Percentiles rank a stretch among this genome's conserved stretches.
Conservation (phyloP, 2,329 filamentous ascomycete genomes). For the Sclerotinia glacialis region DNA sequence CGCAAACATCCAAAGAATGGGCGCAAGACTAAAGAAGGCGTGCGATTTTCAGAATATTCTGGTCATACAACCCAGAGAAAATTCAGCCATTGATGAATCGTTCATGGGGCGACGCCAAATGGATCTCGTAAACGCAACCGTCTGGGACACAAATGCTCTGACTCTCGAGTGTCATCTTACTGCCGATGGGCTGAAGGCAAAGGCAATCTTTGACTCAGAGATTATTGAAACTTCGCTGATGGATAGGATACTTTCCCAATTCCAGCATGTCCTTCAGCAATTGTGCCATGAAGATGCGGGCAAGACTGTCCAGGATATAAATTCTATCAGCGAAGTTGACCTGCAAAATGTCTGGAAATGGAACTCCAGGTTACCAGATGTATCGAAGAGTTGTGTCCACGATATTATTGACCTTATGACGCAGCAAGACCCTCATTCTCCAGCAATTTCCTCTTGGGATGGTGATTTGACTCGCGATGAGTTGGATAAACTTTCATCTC, state of each 20-base stretch:
- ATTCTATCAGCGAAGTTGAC: constrained; percentile 20
- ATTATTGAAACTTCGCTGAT: background rate
- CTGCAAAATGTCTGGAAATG: constrained; percentile 20
- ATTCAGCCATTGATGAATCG: background rate
- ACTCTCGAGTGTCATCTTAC: constrained; percentile 11
- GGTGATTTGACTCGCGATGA: constrained; percentile 11
- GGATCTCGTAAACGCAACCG: background rate
- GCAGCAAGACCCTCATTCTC: constrained; percentile 22
- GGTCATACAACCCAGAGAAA: constrained; percentile 27
- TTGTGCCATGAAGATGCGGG: background rate
- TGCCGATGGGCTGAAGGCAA: background rate
- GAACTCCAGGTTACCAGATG: constrained; percentile 25
- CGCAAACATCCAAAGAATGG: constrained; percentile 28
- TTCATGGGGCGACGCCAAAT: constrained; percentile 5
- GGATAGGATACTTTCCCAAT: constrained; percentile 14
- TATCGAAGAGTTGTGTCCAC: constrained; percentile 28
- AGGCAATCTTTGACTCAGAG: constrained; percentile 14
- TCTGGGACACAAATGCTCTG: constrained; percentile 10
- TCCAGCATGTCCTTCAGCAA: constrained; percentile 4
- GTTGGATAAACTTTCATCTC: constrained; percentile 6
- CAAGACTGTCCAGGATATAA: background rate
- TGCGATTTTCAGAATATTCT: constrained; percentile 31
- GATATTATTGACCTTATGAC: constrained; percentile 25
- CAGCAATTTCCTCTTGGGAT: constrained; percentile 15
- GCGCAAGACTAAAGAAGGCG: constrained; percentile 22